Conservation (phyloP, 805 yeast genomes). For the Ogataea zsoltii region DNA sequence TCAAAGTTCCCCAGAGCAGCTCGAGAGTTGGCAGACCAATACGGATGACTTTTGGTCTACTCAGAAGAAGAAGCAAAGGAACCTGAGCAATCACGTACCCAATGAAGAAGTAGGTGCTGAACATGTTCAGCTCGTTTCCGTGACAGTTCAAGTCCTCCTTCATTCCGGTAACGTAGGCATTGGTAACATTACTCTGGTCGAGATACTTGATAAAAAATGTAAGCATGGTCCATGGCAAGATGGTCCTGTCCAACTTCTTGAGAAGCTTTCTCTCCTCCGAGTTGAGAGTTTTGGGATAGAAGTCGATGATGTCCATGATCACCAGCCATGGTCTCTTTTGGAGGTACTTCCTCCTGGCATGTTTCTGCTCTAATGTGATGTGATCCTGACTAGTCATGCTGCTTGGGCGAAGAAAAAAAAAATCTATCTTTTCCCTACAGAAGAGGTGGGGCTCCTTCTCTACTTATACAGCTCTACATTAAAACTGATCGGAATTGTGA, state of each 20-base stretch:
- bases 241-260: constrained; percentile 5
- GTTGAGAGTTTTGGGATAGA: constrained; percentile 3
- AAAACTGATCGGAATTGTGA: too few relatives aligned
- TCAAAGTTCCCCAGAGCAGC: constrained; percentile 2
- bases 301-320: constrained; percentile 4
- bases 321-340: constrained; percentile 7
- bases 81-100: constrained; percentile 64
- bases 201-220: constrained; percentile 43
- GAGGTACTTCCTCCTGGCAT: constrained; percentile 4
- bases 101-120: constrained; percentile 25
- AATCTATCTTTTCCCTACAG: too few relatives aligned
- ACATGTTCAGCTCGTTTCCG: constrained; percentile 26
- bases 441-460: too few relatives aligned
- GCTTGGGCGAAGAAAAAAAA: not conserved
- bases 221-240: constrained; percentile 2
- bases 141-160: constrained; percentile 41
- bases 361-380: not conserved
- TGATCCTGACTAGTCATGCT: not conserved
- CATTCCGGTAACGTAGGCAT: constrained; percentile 69
- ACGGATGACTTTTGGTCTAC: constrained; percentile 1
- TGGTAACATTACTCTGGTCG: constrained; percentile 53
- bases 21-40: constrained; percentile 1
- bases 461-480: too few relatives aligned
- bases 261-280: constrained; percentile 8
- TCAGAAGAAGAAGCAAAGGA: constrained; percentile 35